Conservation (phyloP, 768 basidiomycete genomes). For the Suillus ampliporus region DNA sequence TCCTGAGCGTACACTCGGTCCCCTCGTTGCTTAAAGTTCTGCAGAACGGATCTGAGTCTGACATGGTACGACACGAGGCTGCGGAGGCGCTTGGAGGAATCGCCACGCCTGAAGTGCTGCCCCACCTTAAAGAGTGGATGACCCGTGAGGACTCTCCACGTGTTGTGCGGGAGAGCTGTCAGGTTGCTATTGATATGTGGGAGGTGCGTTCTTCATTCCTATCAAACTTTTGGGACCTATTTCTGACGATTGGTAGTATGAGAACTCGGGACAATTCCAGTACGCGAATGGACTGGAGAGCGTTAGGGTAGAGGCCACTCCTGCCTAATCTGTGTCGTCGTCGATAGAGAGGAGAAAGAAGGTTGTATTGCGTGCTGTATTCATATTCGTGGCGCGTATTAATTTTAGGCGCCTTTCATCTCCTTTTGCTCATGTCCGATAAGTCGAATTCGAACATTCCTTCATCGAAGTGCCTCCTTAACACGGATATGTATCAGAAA, state of each 20-base stretch:
- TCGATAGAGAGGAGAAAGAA: not conserved
- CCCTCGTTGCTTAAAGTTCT: conserved; percentile 84
- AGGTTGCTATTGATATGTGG: conserved; percentile 97
- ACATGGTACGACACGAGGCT: conserved; percentile 99
- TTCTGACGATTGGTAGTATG: conserved; percentile 54
- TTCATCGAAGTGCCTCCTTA: no score
- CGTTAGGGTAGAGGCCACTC: not conserved
- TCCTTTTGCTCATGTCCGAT: not conserved
- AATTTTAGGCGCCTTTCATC: not conserved
- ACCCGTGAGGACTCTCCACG: conserved; percentile 75
- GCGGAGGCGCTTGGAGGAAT: conserved; percentile 99
- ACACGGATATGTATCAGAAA: no score
- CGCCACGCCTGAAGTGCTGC: conserved; percentile 89
- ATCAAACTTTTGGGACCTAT: no score
- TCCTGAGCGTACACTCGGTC: conserved; percentile 87
- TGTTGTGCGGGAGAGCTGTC: conserved; percentile 95
- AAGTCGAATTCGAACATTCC: not conserved
- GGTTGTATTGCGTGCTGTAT: not conserved
- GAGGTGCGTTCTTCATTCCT: conserved; percentile 59
- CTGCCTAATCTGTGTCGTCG: not conserved
- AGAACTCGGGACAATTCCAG: conserved; percentile 82
- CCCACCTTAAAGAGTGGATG: conserved; percentile 87
- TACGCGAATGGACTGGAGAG: conserved; percentile 63
- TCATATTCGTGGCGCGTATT: not conserved
- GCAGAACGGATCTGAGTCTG: conserved; percentile 71